Conservation (phyloP, 345 rosid genomes). For the Populus nigra region DNA sequence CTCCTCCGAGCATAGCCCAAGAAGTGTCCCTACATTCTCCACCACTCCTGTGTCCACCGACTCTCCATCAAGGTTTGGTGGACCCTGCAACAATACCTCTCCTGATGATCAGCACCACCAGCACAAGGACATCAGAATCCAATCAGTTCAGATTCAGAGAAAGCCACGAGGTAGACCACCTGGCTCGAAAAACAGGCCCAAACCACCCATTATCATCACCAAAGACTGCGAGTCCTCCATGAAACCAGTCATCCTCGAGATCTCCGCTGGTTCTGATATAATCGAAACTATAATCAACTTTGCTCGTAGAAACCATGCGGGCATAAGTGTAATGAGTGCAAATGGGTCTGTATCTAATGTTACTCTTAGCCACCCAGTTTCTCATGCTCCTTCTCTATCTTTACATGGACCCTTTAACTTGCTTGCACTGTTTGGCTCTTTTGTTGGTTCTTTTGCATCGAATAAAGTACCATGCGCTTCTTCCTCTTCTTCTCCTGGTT, state of each 20-base stretch:
- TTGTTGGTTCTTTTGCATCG: conserved; percentile 12
- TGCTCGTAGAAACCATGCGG: conserved; percentile 28
- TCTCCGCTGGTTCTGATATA: conserved; percentile 51
- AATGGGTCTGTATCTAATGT: conserved; percentile 44
- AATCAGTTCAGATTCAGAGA: background rate
- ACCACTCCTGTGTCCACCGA: background rate
- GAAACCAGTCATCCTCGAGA: conserved; percentile 48
- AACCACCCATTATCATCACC: conserved; percentile 42
- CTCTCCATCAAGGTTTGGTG: background rate
- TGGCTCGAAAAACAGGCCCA: conserved; percentile 60
- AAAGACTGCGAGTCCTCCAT: conserved; percentile 33
- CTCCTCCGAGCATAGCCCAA: conserved; percentile 36
- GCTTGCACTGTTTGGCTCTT: conserved; percentile 45
- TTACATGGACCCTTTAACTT: conserved; percentile 46
- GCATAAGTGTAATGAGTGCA: conserved; percentile 40
- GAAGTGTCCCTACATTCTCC: conserved; percentile 13
- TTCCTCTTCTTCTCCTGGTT: conserved; percentile 2
- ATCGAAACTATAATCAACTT: conserved; percentile 35
- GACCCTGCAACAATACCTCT: conserved; percentile 9
- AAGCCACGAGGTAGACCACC: conserved; percentile 57
- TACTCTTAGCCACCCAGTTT: conserved; percentile 42
- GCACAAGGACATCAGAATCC: background rate
- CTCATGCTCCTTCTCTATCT: conserved; percentile 35
- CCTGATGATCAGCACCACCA: background rate
- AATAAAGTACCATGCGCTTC: background rate